Percentiles rank a stretch among this genome's conserved stretches.
These are phyloP conservation scores for Penicillium fimorum DNA, from an alignment of 495 filamentous ascomycete species.

Conservation along the genomic window DNA sequence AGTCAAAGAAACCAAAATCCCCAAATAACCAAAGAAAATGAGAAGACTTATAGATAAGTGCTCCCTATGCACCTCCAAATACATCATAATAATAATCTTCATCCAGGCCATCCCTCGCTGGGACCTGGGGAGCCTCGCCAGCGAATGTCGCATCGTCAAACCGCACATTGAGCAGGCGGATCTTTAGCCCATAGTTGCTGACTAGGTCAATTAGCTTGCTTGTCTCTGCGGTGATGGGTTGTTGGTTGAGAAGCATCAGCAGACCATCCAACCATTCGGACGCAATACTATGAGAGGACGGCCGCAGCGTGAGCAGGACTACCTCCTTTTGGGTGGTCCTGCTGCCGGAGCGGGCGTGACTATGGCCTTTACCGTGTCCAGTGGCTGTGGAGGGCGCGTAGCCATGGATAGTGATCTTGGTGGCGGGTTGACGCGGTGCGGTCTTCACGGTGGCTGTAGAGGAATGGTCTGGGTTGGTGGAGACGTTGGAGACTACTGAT, in stretches of 20 bases:
- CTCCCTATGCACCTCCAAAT: constrained; percentile 45
- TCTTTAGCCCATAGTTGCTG: constrained; percentile 87
- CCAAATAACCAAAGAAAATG: constrained; percentile 1
- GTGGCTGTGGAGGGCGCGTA: constrained; percentile 43
- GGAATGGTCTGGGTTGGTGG: constrained; percentile 50
- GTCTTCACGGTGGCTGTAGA: constrained; percentile 58
- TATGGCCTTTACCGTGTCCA: constrained; percentile 27
- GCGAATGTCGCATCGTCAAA: constrained; percentile 66
- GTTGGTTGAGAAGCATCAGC: constrained; percentile 91
- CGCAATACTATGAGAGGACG: constrained; percentile 75
- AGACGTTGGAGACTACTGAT: constrained; percentile 91
- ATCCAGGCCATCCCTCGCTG: constrained; percentile 50
- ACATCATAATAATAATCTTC: constrained; percentile 57
- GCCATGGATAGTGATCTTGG: constrained; percentile 90
- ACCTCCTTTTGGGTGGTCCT: constrained; percentile 50
- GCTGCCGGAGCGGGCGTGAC: constrained; percentile 37
- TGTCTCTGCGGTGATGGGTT: constrained; percentile 95
- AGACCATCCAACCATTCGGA: constrained; percentile 97
- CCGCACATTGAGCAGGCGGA: constrained; percentile 86
- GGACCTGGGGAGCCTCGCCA: constrained; percentile 45
- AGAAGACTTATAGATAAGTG: not conserved
- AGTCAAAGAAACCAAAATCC: constrained; percentile 2
- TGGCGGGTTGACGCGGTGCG: constrained; percentile 54
- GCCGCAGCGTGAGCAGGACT: constrained; percentile 76
- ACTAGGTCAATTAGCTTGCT: constrained; percentile 83